These are phyloP conservation scores for Exophiala bonariae DNA, from an alignment of 2,329 filamentous ascomycete species.

Conservation along the genomic window DNA sequence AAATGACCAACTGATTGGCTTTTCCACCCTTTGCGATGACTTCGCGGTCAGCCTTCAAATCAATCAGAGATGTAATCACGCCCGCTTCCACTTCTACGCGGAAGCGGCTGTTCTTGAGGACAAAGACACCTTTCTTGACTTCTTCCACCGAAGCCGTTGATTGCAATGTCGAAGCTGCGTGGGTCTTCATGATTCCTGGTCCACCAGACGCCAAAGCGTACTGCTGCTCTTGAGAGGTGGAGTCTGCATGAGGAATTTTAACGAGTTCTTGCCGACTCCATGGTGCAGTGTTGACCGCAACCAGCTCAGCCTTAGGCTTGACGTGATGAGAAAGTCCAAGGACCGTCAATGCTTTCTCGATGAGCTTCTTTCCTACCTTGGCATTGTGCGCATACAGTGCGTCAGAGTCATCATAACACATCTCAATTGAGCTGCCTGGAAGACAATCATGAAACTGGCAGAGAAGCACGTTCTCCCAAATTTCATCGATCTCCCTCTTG, in stretches of 20 bases:
- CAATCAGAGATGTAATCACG: slow-evolving; percentile 80
- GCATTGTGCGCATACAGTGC: slow-evolving; percentile 85
- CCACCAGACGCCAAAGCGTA: slow-evolving; percentile 50
- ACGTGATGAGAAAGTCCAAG: slow-evolving; percentile 60
- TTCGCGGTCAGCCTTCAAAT: slow-evolving; percentile 72
- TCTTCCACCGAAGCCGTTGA: slow-evolving; percentile 51
- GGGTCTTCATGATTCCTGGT: slow-evolving; percentile 43
- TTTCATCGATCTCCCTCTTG: slow-evolving; percentile 87
- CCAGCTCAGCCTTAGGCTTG: slow-evolving; percentile 48
- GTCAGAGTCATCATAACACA: slow-evolving; percentile 97
- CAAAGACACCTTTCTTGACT: slow-evolving; percentile 63
- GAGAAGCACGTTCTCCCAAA: slow-evolving; percentile 90
- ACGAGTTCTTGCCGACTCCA: slow-evolving; percentile 80
- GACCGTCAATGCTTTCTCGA: slow-evolving; percentile 67
- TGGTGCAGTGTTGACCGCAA: slow-evolving; percentile 80
- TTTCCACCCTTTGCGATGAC: slow-evolving; percentile 71
- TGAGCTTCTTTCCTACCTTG: slow-evolving; percentile 68
- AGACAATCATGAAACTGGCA: slow-evolving; percentile 98
- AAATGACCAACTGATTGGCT: slow-evolving; percentile 89
- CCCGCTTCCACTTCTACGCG: slow-evolving; percentile 72
- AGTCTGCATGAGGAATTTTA: slow-evolving; percentile 51
- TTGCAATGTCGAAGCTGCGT: slow-evolving; percentile 26
- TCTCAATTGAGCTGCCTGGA: slow-evolving; percentile 91
- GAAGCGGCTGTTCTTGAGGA: slow-evolving; percentile 76
- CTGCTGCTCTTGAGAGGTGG: slow-evolving; percentile 27